phyloP scores from a whole-genome alignment of 345 rosid genomes.

The Combretum micranthum region DNA sequence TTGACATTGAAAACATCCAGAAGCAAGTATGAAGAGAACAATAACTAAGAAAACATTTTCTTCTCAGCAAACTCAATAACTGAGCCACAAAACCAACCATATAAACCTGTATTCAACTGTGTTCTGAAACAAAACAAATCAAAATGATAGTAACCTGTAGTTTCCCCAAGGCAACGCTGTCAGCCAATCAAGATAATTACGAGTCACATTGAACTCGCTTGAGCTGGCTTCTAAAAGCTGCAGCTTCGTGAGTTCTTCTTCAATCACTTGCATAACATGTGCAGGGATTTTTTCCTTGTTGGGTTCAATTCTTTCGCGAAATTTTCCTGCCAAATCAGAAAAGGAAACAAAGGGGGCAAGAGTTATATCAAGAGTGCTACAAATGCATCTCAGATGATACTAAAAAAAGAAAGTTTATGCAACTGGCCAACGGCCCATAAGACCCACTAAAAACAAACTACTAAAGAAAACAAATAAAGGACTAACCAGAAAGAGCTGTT shows the following conservation, averaged over 20 bases:
- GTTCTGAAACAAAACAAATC: constrained; percentile 9
- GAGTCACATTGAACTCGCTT: constrained; percentile 99
- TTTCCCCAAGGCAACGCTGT: constrained; percentile 96
- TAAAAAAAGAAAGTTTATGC: background rate
- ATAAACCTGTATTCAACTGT: background rate
- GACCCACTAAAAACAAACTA: constrained; percentile 10
- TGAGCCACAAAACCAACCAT: background rate
- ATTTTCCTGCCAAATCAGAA: constrained; percentile 61
- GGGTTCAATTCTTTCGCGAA: constrained; percentile 87
- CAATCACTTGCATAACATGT: constrained; percentile 87
- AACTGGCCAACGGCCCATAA: background rate
- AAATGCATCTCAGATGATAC: background rate
- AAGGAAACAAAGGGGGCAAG: background rate
- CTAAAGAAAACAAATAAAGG: too few species aligned
- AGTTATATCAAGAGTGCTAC: background rate
- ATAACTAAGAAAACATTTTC: too few species aligned
- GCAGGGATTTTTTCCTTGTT: constrained; percentile 81
- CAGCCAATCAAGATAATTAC: constrained; percentile 99
- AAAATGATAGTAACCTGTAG: constrained; percentile 50
- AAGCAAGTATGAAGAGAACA: too few species aligned
- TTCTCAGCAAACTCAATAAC: too few species aligned
- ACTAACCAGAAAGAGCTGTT: constrained; percentile 94
- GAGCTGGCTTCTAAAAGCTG: constrained; percentile 99
- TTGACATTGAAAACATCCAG: too few species aligned
- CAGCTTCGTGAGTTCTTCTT: constrained; percentile 96